Base-by-base conservation (phyloP, 2,329 filamentous ascomycete species). In the Aureobasidium sp. region DNA sequence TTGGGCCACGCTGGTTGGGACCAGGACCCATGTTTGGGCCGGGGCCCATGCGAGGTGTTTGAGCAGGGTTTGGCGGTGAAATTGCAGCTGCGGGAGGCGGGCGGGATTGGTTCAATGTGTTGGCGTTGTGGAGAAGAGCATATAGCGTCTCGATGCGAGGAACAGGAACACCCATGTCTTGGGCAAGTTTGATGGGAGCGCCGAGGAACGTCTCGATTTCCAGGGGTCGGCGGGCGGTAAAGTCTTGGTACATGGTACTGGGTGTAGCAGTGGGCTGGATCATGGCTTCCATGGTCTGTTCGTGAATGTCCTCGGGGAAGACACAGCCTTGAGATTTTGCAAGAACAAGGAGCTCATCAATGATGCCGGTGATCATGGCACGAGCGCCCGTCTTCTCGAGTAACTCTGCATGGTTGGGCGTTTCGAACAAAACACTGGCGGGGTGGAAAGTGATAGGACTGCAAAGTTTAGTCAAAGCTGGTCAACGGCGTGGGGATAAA, bases 201-300 rank as follows among this genome's bases (percentile, higher is more conserved):
- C 93, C 94, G 3, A 97, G 83, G 72, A 91, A 97, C 0, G 91
- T 97, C 76, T 99, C 94, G 15, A 99, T 87, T 72, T 99, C 94
- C 90, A 99, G 96, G 1, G 94, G 94, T 50, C 93, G 85, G 68
- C 88, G 86, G 16, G 91, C 87, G 59, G 86, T 77, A 72, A 88
- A 99, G 73, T 99, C 94, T 73, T 97, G 91, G 80, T 91, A 97
- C 94, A 99, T 97, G 65, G 91, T 93, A 74, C 90, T 96, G 65
- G 91, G 86, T 37, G 82, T 78, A 41, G 88, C 84, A 27, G 83
- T 79, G 5, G 83, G 80, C 59, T 85, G 83, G 36, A 83, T 81
- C 88, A 97, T 96, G 61, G 90, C 86, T 66, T 90, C 86, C 66
- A 97, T 90, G 10, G 86, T 88, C 69, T 85, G 88, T 68, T 95